Evolutionary conservation across 78 protist genomes (phyloP).

Genomic region (Dictyostelium citrinum): DNA sequence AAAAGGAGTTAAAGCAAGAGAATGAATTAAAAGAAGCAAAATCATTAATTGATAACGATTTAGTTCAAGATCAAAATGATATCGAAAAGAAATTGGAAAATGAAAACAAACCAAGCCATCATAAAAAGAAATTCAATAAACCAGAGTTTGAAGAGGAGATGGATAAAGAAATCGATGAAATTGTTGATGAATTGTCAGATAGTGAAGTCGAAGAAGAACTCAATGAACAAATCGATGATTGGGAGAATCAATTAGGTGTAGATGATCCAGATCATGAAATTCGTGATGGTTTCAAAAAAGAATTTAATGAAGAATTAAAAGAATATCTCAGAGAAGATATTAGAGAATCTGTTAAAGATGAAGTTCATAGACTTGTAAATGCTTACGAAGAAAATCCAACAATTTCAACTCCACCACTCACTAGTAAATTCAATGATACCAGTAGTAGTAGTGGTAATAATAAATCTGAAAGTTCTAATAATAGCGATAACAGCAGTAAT

Average conservation of each 20-base stretch:
- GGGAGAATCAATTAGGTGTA: not conserved
- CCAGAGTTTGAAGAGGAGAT: not conserved
- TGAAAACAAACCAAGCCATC: not conserved
- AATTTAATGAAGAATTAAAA: not conserved
- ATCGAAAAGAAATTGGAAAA: not conserved
- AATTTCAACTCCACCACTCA: not conserved
- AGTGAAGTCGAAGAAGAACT: not conserved
- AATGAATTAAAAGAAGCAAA: not conserved
- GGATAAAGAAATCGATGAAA: not conserved
- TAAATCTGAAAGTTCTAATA: not conserved
- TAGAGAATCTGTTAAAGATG: not conserved
- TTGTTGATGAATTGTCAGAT: not conserved
- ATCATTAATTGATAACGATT: not conserved
- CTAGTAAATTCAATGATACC: not conserved
- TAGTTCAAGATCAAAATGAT: not conserved
- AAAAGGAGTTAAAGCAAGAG: not conserved
- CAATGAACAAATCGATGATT: not conserved
- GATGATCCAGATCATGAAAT: not conserved
- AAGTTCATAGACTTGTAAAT: not conserved
- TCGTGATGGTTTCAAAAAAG: not conserved
- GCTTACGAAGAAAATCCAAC: not conserved
- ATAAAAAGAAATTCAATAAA: not conserved
- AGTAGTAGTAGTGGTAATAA: not conserved
- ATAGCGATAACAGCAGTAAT: not conserved
- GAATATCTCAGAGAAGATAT: not conserved